phyloP scores from a whole-genome alignment of 1,284 basidiomycete species.

The Marasmius sp. region DNA sequence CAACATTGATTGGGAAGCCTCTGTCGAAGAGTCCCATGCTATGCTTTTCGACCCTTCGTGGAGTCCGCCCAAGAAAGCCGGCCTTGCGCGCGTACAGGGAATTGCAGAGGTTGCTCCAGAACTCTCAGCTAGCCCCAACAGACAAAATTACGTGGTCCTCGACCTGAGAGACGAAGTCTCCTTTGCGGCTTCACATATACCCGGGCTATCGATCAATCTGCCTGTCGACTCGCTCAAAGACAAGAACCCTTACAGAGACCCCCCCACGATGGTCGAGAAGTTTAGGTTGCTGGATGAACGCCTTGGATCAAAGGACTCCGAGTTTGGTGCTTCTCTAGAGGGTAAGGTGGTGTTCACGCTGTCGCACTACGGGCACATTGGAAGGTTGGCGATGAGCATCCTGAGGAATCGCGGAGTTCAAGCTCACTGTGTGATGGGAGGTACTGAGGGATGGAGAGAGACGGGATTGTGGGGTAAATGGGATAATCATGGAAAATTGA shows the following conservation, averaged over 20 bases:
- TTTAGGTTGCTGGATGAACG: conserved; percentile 14
- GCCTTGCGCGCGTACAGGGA: not conserved
- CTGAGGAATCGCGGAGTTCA: conserved; percentile 21
- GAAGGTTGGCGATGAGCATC: conserved; percentile 21
- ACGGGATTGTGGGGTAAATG: conserved; percentile 16
- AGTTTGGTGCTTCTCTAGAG: conserved; percentile 15
- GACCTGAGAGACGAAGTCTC: conserved; percentile 5
- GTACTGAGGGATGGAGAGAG: conserved; percentile 16
- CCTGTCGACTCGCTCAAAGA: conserved; percentile 7
- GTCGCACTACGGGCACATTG: conserved; percentile 20
- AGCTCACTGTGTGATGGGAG: conserved; percentile 21
- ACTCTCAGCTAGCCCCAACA: not conserved
- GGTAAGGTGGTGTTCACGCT: conserved; percentile 18
- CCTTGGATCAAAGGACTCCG: conserved; percentile 14
- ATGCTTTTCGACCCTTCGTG: conserved; percentile 5
- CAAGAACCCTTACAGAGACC: conserved; percentile 9
- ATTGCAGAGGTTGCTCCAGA: not conserved
- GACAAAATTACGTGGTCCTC: not conserved
- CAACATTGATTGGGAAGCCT: conserved; percentile 6
- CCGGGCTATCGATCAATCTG: conserved; percentile 3
- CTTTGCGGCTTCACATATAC: conserved; percentile 8
- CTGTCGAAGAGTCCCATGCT: not conserved
- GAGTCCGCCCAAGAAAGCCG: conserved; percentile 2
- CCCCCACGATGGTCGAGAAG: conserved; percentile 10
- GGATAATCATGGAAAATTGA: not conserved